phyloP scores from a whole-genome alignment of 1,139 yeast species.

The Hemisphaericaspora xylofermentans region DNA sequence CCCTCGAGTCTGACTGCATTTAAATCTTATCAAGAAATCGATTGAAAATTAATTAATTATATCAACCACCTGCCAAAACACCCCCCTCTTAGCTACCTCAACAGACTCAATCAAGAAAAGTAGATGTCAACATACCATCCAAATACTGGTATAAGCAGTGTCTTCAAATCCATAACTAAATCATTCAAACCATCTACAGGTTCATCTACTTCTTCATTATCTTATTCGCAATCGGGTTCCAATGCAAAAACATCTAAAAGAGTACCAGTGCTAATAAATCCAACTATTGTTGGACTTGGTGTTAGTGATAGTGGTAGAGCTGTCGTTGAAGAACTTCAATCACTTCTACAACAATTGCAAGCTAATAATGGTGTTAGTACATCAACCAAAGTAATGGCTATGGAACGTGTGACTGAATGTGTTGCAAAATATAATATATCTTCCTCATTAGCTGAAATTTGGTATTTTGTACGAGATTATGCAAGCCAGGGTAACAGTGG shows the following conservation, averaged over 20 bases:
- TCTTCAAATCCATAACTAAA: conserved; percentile 55
- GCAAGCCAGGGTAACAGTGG: conserved; percentile 29
- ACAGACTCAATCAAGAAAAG: not conserved
- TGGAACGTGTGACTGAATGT: conserved; percentile 49
- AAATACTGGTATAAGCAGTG: conserved; percentile 36
- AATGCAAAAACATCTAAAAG: conserved; percentile 13
- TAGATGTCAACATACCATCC: conserved; percentile 41
- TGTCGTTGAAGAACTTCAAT: conserved; percentile 40
- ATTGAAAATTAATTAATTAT: too few species aligned
- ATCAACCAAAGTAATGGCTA: conserved; percentile 47
- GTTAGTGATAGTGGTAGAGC: not conserved
- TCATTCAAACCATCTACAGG: conserved; percentile 37
- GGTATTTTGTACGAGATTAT: conserved; percentile 68
- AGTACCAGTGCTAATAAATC: conserved; percentile 49
- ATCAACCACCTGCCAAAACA: not conserved
- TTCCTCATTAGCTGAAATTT: conserved; percentile 62
- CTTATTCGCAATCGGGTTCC: not conserved
- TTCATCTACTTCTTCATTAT: not conserved
- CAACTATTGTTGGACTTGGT: conserved; percentile 65
- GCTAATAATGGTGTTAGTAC: conserved; percentile 36
- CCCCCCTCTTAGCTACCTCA: not conserved
- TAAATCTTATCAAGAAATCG: too few species aligned
- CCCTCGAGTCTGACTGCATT: too few species aligned
- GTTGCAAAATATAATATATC: conserved; percentile 54
- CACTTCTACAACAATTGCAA: conserved; percentile 39